Evolutionary conservation across 1,139 yeast genomes (phyloP).

Genomic region (Diutina neorugosa): DNA sequence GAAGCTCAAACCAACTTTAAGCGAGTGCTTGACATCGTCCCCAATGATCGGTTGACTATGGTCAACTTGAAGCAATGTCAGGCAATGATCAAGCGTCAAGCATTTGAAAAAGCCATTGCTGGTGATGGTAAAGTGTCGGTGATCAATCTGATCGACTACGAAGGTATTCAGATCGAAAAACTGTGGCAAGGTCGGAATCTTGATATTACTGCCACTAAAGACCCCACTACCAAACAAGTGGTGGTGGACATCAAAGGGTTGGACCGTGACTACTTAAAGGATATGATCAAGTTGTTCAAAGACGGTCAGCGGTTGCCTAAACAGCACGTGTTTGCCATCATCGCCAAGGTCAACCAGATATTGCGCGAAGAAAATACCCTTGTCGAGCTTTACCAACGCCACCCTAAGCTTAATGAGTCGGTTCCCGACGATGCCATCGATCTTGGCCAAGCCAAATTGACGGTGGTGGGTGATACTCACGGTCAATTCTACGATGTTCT

Average conservation of each 20-base stretch:
- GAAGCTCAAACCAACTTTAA: conserved; percentile 67
- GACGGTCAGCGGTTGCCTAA: conserved; percentile 66
- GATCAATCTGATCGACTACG: conserved; percentile 32
- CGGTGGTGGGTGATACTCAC: conserved; percentile 96
- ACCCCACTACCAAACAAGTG: conserved; percentile 9
- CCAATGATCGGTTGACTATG: conserved; percentile 59
- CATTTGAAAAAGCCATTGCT: conserved; percentile 82
- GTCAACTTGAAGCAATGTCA: conserved; percentile 50
- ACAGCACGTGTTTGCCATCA: conserved; percentile 73
- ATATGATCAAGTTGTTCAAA: conserved; percentile 59
- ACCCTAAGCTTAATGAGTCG: conserved; percentile 14
- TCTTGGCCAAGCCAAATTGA: conserved; percentile 31
- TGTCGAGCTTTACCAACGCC: conserved; percentile 53
- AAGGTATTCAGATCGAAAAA: conserved; percentile 41
- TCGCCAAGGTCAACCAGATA: conserved; percentile 58
- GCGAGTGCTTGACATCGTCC: conserved; percentile 47
- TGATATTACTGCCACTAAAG: conserved; percentile 22
- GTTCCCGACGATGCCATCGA: conserved; percentile 12
- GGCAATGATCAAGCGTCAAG: conserved; percentile 56
- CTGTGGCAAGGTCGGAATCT: conserved; percentile 56
- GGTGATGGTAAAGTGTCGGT: conserved; percentile 36
- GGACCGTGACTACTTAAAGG: conserved; percentile 40
- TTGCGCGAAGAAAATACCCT: conserved; percentile 59
- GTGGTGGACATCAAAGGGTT: conserved; percentile 22
- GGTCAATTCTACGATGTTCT: conserved; percentile 90